A percentile compares a stretch with the other conserved stretches of the same genome.
phyloP scores from a whole-genome alignment of 2,329 filamentous ascomycete species.

The Claviceps africana region DNA sequence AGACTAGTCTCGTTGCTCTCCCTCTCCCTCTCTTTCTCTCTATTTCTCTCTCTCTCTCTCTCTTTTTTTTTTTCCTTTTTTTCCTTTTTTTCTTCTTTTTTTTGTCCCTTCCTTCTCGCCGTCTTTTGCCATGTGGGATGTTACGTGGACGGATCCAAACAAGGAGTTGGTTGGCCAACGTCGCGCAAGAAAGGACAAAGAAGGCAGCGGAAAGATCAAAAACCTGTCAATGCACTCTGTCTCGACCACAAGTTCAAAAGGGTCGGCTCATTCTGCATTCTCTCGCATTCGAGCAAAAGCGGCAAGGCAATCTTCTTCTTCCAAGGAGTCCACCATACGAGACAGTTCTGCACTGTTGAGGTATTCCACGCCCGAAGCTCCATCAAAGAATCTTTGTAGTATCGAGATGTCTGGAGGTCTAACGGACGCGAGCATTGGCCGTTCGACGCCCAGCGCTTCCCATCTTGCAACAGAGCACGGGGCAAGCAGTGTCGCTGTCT shows the following conservation, averaged over 20 bases:
- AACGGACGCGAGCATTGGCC: not conserved
- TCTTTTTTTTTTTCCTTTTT: conserved; percentile 1
- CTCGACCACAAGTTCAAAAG: conserved; percentile 6
- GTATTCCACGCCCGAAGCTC: not conserved
- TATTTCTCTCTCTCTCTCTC: conserved; percentile 2
- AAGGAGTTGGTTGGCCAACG: conserved; percentile 39
- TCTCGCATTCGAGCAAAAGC: conserved; percentile 18
- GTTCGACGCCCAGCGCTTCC: not conserved
- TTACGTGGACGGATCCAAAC: conserved; percentile 43
- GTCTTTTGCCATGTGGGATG: conserved; percentile 37
- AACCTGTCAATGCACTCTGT: conserved; percentile 2
- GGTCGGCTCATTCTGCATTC: conserved; percentile 1
- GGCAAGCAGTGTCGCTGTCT: not conserved
- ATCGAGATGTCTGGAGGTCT: conserved; percentile 2
- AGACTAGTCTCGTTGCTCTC: not conserved
- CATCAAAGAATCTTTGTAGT: not conserved
- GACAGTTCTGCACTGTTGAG: not conserved
- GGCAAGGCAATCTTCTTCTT: conserved; percentile 3
- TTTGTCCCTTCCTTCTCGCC: too few relatives aligned
- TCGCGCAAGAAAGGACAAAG: conserved; percentile 32
- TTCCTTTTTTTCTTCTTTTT: not conserved
- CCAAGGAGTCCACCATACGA: not conserved
- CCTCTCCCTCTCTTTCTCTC: not conserved
- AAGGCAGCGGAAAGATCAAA: conserved; percentile 5
- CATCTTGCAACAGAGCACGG: not conserved